These are phyloP conservation scores for Calonectria hongkongensis DNA, from an alignment of 2,329 filamentous ascomycete species.

Conservation along the genomic window DNA sequence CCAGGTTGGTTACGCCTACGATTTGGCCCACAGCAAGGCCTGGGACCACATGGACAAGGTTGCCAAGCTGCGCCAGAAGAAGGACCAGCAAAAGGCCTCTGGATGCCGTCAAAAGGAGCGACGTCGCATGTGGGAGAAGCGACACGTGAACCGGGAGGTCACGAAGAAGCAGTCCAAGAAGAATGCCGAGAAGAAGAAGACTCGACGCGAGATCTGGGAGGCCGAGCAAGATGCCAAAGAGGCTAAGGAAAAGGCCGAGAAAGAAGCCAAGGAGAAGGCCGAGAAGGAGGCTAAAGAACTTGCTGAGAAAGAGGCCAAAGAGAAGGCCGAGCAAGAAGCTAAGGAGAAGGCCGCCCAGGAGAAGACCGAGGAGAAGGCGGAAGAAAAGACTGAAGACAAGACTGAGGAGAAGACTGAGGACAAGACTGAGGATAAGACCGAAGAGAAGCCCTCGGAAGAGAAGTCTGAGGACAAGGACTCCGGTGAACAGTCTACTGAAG, in stretches of 20 bases:
- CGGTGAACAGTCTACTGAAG: slow-evolving; percentile 41
- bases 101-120: slow-evolving; percentile 66
- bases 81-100: slow-evolving; percentile 70
- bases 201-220: slow-evolving; percentile 54
- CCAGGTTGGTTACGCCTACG: slow-evolving; percentile 75
- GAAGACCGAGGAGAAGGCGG: slow-evolving; percentile 41
- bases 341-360: slow-evolving; percentile 37
- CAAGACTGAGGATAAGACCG: neutral
- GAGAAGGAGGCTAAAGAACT: slow-evolving; percentile 41
- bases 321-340: slow-evolving; percentile 14
- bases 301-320: slow-evolving; percentile 31
- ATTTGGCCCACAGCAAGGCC: slow-evolving; percentile 76
- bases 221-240: slow-evolving; percentile 57
- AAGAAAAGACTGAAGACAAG: slow-evolving; percentile 12
- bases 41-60: slow-evolving; percentile 70
- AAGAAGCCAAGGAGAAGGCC: slow-evolving; percentile 43
- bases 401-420: slow-evolving; percentile 18
- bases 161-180: slow-evolving; percentile 64
- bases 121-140: slow-evolving; percentile 69
- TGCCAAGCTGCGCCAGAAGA: slow-evolving; percentile 68
- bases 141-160: slow-evolving; percentile 66
- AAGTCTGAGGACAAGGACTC: slow-evolving; percentile 40
- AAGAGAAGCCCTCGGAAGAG: slow-evolving; percentile 39
- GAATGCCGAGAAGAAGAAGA: slow-evolving; percentile 60
- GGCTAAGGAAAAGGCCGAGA: slow-evolving; percentile 55